phyloP scores from a whole-genome alignment of 2,329 filamentous ascomycete genomes.

The Aspergillus brunneoviolaceus region DNA sequence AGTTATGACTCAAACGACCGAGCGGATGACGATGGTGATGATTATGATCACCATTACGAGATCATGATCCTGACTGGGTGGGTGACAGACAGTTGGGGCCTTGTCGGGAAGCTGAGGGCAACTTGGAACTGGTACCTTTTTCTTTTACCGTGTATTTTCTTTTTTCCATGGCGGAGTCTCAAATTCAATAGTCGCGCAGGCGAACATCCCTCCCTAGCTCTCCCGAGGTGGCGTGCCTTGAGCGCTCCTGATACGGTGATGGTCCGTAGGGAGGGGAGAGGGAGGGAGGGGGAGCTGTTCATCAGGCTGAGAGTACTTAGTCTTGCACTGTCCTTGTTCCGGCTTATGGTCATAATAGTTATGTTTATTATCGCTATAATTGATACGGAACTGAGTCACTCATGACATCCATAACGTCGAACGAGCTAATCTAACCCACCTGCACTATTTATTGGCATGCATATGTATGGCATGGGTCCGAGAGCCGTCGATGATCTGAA shows the following conservation, averaged over 20 bases:
- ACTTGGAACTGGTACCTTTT: not conserved
- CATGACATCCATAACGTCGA: not conserved
- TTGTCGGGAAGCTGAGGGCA: not conserved
- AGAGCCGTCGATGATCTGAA: not conserved
- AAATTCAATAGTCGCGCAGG: not conserved
- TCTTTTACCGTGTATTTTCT: no score
- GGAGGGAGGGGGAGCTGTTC: not conserved
- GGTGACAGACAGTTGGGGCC: not conserved
- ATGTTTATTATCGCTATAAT: no score
- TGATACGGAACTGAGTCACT: no score
- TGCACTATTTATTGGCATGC: not conserved
- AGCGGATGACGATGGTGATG: not conserved
- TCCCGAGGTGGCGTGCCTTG: not conserved
- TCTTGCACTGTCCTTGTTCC: no score
- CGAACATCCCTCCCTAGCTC: not conserved
- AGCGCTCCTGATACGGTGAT: constrained; percentile 4
- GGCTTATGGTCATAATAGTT: no score
- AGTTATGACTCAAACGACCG: not conserved
- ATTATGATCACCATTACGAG: not conserved
- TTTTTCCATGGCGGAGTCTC: not conserved
- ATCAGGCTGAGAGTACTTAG: not conserved
- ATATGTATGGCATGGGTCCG: not conserved
- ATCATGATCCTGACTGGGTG: not conserved
- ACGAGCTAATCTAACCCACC: not conserved
- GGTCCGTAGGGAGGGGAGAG: not conserved